Evolutionary conservation across 352 stramenopile species (phyloP).

Genomic region (Phytopythium cucurbitacearum): DNA sequence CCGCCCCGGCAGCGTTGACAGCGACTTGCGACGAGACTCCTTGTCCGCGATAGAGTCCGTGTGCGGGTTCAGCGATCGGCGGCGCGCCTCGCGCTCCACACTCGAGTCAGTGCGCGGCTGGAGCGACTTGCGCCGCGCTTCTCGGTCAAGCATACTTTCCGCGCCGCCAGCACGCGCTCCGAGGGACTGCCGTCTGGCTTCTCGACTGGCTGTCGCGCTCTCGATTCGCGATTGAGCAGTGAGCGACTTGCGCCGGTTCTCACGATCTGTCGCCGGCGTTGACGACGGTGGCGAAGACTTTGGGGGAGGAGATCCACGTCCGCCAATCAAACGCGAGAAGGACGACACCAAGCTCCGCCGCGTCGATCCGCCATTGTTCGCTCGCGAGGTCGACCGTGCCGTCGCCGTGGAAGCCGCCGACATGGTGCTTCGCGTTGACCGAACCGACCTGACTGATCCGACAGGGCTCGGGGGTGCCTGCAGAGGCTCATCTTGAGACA

Average conservation of each 20-base stretch:
- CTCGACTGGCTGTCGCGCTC: neutral
- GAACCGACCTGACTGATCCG: slow-evolving; percentile 35
- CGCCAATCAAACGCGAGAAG: slow-evolving; percentile 6
- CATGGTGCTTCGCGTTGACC: slow-evolving; percentile 35
- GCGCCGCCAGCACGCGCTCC: neutral
- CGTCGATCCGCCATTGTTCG: neutral
- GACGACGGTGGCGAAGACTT: slow-evolving; percentile 3
- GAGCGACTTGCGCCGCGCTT: no score
- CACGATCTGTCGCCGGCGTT: neutral
- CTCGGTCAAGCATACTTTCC: neutral
- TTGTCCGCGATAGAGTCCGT: slow-evolving; percentile 21
- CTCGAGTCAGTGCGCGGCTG: no score
- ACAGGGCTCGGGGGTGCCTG: slow-evolving; percentile 30
- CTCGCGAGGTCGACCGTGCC: slow-evolving; percentile 8
- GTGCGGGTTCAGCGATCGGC: slow-evolving; percentile 6
- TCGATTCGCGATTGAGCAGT: slow-evolving; percentile 1
- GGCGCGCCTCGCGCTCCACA: neutral
- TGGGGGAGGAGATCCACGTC: slow-evolving; percentile 2
- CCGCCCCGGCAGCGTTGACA: slow-evolving; percentile 36
- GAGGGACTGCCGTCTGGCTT: slow-evolving; percentile 3
- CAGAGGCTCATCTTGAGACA: slow-evolving; percentile 1
- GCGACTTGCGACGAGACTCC: slow-evolving; percentile 33
- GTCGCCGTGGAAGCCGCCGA: slow-evolving; percentile 37
- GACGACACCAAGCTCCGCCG: slow-evolving; percentile 4
- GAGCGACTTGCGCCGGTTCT: slow-evolving; percentile 6